phyloP scores from a whole-genome alignment of 140 eudicot genomes.

The Anethum foeniculum region DNA sequence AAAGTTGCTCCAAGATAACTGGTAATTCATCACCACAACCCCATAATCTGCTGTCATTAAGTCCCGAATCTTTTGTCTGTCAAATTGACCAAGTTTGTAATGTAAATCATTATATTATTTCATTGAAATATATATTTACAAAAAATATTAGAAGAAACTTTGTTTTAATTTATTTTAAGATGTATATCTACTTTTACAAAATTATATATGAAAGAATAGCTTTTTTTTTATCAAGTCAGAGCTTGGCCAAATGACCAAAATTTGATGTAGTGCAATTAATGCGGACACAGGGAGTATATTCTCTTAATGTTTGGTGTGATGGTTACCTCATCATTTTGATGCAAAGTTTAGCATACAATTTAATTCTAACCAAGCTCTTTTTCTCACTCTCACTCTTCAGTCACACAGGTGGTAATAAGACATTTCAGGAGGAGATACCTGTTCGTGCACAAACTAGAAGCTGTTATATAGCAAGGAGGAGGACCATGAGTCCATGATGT shows the following conservation, averaged over 20 bases:
- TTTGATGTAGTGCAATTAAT: background rate
- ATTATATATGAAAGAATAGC: background rate
- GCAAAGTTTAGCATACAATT: background rate
- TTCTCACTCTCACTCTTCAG: background rate
- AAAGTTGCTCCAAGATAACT: background rate
- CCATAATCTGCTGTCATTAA: background rate
- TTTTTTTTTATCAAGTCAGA: background rate
- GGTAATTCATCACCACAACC: background rate
- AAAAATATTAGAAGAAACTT: background rate
- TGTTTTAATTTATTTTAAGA: background rate
- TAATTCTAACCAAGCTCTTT: background rate
- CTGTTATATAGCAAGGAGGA: slow-evolving; percentile 9
- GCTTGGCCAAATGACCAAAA: background rate
- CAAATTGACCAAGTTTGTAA: background rate
- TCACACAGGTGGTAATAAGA: background rate
- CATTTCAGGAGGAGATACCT: background rate
- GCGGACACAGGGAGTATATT: background rate
- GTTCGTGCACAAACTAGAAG: background rate
- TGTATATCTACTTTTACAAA: background rate
- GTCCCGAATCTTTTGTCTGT: background rate
- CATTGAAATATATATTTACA: background rate
- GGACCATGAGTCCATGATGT: background rate
- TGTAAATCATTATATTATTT: background rate
- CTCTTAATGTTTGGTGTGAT: background rate
- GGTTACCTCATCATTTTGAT: background rate